Evolutionary conservation across 306 rosid species (phyloP).

Genomic region (Psophocarpus tetragonolobus): DNA sequence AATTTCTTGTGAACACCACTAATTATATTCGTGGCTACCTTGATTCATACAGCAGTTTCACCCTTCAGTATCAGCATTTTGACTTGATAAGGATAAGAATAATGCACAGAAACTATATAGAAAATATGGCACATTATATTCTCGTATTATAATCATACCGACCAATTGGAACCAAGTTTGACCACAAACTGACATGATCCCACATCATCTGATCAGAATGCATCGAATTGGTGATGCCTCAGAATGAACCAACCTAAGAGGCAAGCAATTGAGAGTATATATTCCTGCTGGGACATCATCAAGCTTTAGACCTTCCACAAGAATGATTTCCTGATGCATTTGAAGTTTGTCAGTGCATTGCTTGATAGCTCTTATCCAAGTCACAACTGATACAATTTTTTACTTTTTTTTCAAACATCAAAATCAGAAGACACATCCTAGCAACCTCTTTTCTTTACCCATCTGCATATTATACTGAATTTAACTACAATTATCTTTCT

Average conservation of each 20-base stretch:
- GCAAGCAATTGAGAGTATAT: constrained; percentile 74
- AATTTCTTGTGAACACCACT: constrained; percentile 6
- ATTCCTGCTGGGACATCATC: constrained; percentile 67
- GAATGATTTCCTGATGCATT: constrained; percentile 78
- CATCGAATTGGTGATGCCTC: constrained; percentile 94
- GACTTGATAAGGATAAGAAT: background rate
- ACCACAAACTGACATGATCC: constrained; percentile 7
- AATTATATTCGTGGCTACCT: background rate
- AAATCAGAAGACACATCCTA: constrained; percentile 7
- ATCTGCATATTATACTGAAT: background rate
- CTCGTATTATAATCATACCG: background rate
- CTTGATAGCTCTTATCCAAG: constrained; percentile 10
- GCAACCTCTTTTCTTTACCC: background rate
- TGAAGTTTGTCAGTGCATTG: constrained; percentile 21
- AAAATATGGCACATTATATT: constrained; percentile 43
- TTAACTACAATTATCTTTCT: constrained; percentile 8
- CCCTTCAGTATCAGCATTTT: constrained; percentile 26
- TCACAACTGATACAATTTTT: background rate
- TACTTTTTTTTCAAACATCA: background rate
- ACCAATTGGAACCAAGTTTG: background rate
- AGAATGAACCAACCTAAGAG: constrained; percentile 79
- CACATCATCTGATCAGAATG: constrained; percentile 57
- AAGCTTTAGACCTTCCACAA: constrained; percentile 91
- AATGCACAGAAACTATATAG: background rate
- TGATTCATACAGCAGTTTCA: constrained; percentile 25